A percentile compares a stretch with the other conserved stretches of the same genome.
Evolutionary conservation across 78 protist genomes (phyloP).

Genomic region (Speleostelium caveatum): DNA sequence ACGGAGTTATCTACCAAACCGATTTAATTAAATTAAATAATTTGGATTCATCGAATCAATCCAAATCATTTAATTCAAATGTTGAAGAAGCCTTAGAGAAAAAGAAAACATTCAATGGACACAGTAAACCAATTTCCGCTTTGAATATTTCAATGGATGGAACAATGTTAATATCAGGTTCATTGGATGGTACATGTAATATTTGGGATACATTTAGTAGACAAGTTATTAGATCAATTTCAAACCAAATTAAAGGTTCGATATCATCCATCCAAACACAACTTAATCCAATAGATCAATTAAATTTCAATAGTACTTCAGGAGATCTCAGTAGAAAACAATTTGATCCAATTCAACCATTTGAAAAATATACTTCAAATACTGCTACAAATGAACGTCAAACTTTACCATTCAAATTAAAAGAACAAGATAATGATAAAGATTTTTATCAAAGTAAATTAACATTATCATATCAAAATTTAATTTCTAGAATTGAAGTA

Average conservation of each 20-base stretch:
- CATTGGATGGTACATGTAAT: slow-evolving; percentile 55
- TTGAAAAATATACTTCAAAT: slow-evolving; percentile 41
- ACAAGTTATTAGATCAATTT: slow-evolving; percentile 38
- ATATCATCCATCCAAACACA: slow-evolving; percentile 10
- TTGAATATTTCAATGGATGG: slow-evolving; percentile 66
- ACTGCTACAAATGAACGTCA: not conserved
- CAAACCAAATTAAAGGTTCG: slow-evolving; percentile 43
- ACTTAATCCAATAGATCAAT: slow-evolving; percentile 49
- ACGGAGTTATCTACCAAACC: slow-evolving; percentile 57
- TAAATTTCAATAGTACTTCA: slow-evolving; percentile 20
- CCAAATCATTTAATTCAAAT: slow-evolving; percentile 2
- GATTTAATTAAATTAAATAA: slow-evolving; percentile 43
- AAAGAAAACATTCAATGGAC: slow-evolving; percentile 60
- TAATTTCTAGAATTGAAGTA: not conserved
- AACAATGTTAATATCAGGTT: slow-evolving; percentile 36
- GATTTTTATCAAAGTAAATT: not conserved
- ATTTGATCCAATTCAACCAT: slow-evolving; percentile 46
- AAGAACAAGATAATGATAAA: not conserved
- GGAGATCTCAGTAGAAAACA: not conserved
- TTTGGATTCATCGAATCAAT: not conserved
- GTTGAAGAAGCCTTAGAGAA: not conserved
- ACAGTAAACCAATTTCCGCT: slow-evolving; percentile 32
- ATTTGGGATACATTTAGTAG: slow-evolving; percentile 78
- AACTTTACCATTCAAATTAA: slow-evolving; percentile 30
- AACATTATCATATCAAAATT: too few species aligned